Percentiles rank a stretch among this genome's conserved stretches.
phyloP scores from a whole-genome alignment of 495 filamentous ascomycete species.

The Extremus antarcticus region DNA sequence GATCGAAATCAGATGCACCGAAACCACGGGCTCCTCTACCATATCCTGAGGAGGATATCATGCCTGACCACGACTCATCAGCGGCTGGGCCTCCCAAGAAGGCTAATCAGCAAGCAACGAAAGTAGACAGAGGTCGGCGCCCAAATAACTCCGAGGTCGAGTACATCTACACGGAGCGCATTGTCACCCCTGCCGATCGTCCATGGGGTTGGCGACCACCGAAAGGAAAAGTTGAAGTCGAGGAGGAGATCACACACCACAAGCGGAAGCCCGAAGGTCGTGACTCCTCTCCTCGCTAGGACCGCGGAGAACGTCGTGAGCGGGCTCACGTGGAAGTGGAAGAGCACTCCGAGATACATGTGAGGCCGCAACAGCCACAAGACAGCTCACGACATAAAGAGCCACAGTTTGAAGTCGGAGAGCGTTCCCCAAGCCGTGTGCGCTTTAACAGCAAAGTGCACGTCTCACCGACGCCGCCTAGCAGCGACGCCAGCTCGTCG shows the following conservation, averaged over 20 bases:
- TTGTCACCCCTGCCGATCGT: constrained; percentile 4
- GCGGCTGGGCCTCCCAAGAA: background rate
- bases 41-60: background rate
- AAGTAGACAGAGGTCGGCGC: background rate
- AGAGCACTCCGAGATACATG: background rate
- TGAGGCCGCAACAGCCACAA: background rate
- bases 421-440: constrained; percentile 4
- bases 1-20: background rate
- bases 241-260: background rate
- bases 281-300: background rate
- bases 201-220: background rate
- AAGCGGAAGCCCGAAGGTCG: background rate
- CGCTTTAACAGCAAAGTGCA: constrained; percentile 19
- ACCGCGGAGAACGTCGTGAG: background rate
- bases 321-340: background rate
- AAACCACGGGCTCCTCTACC: background rate
- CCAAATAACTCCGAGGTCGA: constrained; percentile 1
- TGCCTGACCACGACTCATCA: background rate
- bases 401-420: too few species aligned
- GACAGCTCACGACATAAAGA: too few species aligned
- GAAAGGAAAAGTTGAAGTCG: background rate
- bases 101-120: background rate
- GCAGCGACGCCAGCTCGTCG: constrained; percentile 15
- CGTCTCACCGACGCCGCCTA: constrained; percentile 17
- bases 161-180: constrained; percentile 14